Evolutionary conservation across 1,139 yeast genomes (phyloP).

Genomic region (Eremothecium sinecaudum): DNA sequence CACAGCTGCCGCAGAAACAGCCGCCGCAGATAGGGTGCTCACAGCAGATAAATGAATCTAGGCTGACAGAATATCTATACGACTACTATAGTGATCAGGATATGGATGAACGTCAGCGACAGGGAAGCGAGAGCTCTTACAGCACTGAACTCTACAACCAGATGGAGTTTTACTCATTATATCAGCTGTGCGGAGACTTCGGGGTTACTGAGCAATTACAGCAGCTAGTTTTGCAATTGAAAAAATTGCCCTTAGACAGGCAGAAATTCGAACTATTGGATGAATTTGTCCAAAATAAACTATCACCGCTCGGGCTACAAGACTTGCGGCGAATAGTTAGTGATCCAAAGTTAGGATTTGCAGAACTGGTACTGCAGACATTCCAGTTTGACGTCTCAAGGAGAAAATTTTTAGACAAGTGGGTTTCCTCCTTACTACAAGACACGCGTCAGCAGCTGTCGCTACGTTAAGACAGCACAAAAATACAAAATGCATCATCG

Average conservation of each 20-base stretch:
- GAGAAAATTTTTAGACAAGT: conserved; percentile 9
- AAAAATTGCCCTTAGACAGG: conserved; percentile 11
- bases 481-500: not conserved
- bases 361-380: conserved; percentile 8
- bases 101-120: not conserved
- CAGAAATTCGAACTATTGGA: conserved; percentile 12
- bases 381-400: conserved; percentile 16
- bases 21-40: not conserved
- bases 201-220: not conserved
- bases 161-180: not conserved
- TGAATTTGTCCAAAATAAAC: conserved; percentile 1
- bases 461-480: not conserved
- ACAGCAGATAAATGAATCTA: not conserved
- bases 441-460: not conserved
- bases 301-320: not conserved
- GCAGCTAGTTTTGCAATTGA: conserved; percentile 5
- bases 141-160: not conserved
- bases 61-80: not conserved
- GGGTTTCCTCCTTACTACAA: conserved; percentile 3
- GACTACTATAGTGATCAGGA: conserved; percentile 1
- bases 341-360: conserved; percentile 6
- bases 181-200: not conserved
- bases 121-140: not conserved
- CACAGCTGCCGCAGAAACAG: not conserved
- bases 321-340: not conserved